phyloP scores from a whole-genome alignment of 2,329 filamentous ascomycete genomes.

The Sarocladium oryzae region DNA sequence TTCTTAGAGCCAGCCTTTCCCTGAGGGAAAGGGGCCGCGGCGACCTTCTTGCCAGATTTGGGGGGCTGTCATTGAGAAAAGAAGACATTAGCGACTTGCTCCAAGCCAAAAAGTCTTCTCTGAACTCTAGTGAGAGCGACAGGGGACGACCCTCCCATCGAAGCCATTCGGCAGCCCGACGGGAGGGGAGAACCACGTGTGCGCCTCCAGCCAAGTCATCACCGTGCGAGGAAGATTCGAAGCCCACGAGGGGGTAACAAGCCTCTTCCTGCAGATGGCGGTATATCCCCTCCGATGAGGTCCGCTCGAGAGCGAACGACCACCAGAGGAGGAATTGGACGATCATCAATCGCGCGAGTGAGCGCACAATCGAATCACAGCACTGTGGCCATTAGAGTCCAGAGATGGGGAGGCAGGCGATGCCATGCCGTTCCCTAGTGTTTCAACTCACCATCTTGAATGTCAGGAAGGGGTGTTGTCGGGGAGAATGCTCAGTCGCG shows the following conservation, averaged over 20 bases:
- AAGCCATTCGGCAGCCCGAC: conserved; percentile 48
- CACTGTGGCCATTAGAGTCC: conserved; percentile 33
- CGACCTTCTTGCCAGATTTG: conserved; percentile 96
- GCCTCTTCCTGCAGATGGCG: conserved; percentile 2
- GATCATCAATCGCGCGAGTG: conserved; percentile 24
- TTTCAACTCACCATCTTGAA: conserved; percentile 37
- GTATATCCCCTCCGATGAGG: conserved; percentile 3
- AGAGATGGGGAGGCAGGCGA: conserved; percentile 13
- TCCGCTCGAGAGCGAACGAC: background rate
- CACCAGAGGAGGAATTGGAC: conserved; percentile 2
- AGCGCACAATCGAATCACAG: conserved; percentile 25
- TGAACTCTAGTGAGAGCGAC: conserved; percentile 85
- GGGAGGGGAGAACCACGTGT: background rate
- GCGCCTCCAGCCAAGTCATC: conserved; percentile 62
- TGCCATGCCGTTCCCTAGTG: conserved; percentile 4
- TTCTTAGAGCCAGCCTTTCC: conserved; percentile 91
- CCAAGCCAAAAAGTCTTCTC: conserved; percentile 72
- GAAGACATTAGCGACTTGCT: conserved; percentile 91
- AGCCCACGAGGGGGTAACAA: conserved; percentile 15
- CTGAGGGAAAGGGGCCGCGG: conserved; percentile 92
- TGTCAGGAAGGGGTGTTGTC: conserved; percentile 16
- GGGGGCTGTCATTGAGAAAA: conserved; percentile 99
- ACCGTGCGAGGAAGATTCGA: conserved; percentile 26
- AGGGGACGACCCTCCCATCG: conserved; percentile 16
- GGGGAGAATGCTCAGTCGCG: conserved; percentile 24